phyloP scores from a whole-genome alignment of 148 eudicot species.

The Nepenthes gracilis region DNA sequence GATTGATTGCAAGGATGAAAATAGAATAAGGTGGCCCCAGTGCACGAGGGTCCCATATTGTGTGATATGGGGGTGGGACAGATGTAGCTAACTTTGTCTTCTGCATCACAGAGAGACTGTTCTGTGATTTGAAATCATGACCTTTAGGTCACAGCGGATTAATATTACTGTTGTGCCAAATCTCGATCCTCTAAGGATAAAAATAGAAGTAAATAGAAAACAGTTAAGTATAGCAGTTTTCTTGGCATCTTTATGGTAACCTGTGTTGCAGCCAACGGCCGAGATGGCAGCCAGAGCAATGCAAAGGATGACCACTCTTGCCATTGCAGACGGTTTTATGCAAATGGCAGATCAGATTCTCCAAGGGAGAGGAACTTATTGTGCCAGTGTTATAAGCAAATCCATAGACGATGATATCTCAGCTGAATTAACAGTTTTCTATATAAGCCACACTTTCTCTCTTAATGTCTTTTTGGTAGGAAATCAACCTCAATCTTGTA shows the following conservation, averaged over 20 bases:
- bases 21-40: no score
- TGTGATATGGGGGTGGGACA: no score
- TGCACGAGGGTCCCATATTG: no score
- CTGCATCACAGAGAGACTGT: no score
- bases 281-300: conserved; percentile 9
- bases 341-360: not conserved
- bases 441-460: not conserved
- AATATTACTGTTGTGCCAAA: no score
- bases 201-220: not conserved
- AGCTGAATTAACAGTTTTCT: conserved; percentile 7
- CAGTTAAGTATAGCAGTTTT: not conserved
- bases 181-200: no score
- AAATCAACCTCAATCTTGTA: conserved; percentile 4
- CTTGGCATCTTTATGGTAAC: not conserved
- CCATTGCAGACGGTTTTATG: conserved; percentile 10
- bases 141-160: no score
- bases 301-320: conserved; percentile 5
- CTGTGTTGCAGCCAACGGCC: conserved; percentile 16
- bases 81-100: no score
- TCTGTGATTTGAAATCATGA: no score
- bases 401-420: conserved; percentile 3
- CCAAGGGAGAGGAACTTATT: not conserved
- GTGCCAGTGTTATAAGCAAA: not conserved
- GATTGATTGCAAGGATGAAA: no score
- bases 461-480: conserved; percentile 12